These are phyloP conservation scores for Amanita subjunquillea DNA, from an alignment of 768 basidiomycete genomes.

Conservation along the genomic window DNA sequence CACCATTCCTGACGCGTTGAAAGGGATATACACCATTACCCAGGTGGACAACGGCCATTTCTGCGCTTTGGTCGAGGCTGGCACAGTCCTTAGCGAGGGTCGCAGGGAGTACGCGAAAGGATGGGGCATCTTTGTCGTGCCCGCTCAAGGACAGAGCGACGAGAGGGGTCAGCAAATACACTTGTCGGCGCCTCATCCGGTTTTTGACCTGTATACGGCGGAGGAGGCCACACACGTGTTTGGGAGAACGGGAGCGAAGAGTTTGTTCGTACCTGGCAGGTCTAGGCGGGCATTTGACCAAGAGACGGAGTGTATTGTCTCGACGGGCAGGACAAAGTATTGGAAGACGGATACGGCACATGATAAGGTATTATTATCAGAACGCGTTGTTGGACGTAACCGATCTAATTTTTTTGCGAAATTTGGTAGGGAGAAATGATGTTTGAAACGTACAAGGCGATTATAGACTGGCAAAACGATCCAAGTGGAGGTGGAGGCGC, in stretches of 20 bases:
- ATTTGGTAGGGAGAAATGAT: conserved; percentile 30
- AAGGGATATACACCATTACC: not conserved
- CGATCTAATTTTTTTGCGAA: not conserved
- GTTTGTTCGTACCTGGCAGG: conserved; percentile 32
- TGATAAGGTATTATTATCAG: conserved; percentile 20
- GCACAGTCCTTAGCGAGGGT: not conserved
- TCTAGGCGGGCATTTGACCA: conserved; percentile 21
- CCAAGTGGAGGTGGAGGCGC: conserved; percentile 12
- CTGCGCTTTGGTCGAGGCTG: conserved; percentile 1
- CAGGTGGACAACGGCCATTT: not conserved
- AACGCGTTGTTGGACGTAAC: too few relatives aligned
- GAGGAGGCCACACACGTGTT: conserved; percentile 32
- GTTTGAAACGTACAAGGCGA: conserved; percentile 26
- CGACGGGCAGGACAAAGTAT: conserved; percentile 15
- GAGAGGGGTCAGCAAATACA: conserved; percentile 13
- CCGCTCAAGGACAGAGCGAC: not conserved
- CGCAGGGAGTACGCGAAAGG: not conserved
- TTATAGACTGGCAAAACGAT: conserved; percentile 28
- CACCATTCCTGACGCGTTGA: not conserved
- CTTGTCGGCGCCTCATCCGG: conserved; percentile 36
- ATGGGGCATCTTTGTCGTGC: conserved; percentile 4
- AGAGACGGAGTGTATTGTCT: conserved; percentile 23
- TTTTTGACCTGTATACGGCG: conserved; percentile 25
- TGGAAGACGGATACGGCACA: conserved; percentile 39
- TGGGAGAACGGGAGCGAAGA: conserved; percentile 25